Conservation (phyloP, 495 filamentous ascomycete species). For the Glarea lozoyensis region DNA sequence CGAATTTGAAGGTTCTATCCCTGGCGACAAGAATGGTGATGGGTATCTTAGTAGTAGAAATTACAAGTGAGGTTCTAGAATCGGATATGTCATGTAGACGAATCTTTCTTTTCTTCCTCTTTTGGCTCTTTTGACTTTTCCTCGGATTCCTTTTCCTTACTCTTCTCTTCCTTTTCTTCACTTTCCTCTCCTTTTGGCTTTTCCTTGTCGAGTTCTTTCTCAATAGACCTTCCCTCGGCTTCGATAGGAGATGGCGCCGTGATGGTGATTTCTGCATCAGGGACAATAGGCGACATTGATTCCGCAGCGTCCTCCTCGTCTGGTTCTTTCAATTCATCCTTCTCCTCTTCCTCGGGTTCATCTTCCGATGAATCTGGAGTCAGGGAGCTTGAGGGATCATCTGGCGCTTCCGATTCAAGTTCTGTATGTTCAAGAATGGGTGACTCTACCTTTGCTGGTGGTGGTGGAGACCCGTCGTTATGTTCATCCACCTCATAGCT, state of each 20-base stretch:
- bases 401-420: constrained; percentile 13
- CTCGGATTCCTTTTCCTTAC: background rate
- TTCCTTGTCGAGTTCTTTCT: constrained; percentile 29
- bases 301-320: background rate
- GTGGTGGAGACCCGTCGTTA: constrained; percentile 2
- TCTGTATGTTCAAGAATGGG: constrained; percentile 23
- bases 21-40: no score
- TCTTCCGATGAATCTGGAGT: constrained; percentile 6
- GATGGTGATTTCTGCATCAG: constrained; percentile 26
- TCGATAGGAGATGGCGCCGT: no score
- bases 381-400: background rate
- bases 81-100: no score
- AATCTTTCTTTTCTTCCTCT: constrained; percentile 11
- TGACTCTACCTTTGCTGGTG: background rate
- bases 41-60: no score
- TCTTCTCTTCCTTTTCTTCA: constrained; percentile 1
- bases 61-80: no score
- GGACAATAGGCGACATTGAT: background rate
- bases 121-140: constrained; percentile 9
- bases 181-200: constrained; percentile 36
- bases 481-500: constrained; percentile 14
- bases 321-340: constrained; percentile 24
- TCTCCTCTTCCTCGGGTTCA: constrained; percentile 3
- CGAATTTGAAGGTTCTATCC: no score
- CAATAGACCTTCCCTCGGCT: no score